Base-by-base conservation (phyloP, 169 alveolate species). In the Cryptosporidium bovis region DNA sequence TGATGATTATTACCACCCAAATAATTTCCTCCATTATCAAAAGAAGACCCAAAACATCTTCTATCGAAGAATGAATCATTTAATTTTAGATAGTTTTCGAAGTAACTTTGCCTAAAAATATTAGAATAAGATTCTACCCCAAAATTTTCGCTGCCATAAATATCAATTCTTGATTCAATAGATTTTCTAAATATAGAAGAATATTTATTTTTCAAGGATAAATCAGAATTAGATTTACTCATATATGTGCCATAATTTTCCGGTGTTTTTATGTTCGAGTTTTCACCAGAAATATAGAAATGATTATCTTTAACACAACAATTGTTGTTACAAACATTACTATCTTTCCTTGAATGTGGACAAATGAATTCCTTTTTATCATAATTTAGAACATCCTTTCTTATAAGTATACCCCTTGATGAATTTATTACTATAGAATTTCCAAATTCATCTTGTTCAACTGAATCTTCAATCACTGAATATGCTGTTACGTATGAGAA, bases 401-500 rank as follows among this genome's bases (percentile, higher is more conserved):
- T 20, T 15, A 62, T 24, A 27, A 62, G 7, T 62, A 34, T 6
- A 6, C 46, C 7, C 7, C 33, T 20, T 4, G 46, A 24, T 33
- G 33, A 62, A 2, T 62, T 62, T 13, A 27, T 3, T 62, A 15
- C 20, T 20, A 20, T 62, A 27, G 44, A 62, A 27, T 0, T 20
- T 62, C 46, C 44, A 1, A 10, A 7, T 20, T 62, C 24, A 27
- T 4, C 2, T 20, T 4, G 12, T 13, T 13, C 46, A 62, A 34
- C 1, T 66, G 36, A 36, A 31, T 77, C 71, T 6, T 36, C 71
- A 8, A 77, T 20, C 44, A 16, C 60, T 10, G 87, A 77, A n/a
- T 60, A 40, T 3, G 87, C 87, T 10, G 87, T 77, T 31, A 62
- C 64, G 27, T 34, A 77, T 20, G 87, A 77, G 20, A 46, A 58